These are phyloP conservation scores for Pachysolen tannophilus DNA, from an alignment of 805 yeast species.

Conservation along the genomic window DNA sequence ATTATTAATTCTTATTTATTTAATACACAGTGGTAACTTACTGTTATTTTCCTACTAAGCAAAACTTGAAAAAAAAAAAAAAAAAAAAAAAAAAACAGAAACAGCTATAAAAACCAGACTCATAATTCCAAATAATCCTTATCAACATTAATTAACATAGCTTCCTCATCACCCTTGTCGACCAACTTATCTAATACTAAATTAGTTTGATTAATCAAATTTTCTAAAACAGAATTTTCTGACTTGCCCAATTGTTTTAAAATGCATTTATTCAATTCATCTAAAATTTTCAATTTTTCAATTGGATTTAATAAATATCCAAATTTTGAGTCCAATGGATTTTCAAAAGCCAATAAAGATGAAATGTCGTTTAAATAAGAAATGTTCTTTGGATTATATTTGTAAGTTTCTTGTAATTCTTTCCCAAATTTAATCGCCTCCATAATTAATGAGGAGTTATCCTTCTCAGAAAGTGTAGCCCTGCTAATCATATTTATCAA, in stretches of 20 bases:
- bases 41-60: too few species aligned
- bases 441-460: slow-evolving; percentile 14
- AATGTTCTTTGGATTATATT: slow-evolving; percentile 23
- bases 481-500: slow-evolving; percentile 31
- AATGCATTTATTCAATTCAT: slow-evolving; percentile 31
- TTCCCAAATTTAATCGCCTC: slow-evolving; percentile 33
- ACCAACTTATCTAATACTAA: slow-evolving; percentile 25
- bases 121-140: slow-evolving; percentile 33
- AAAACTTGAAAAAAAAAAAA: slow-evolving; percentile 3
- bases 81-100: too few species aligned
- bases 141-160: slow-evolving; percentile 33
- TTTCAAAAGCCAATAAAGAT: slow-evolving; percentile 42
- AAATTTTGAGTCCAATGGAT: slow-evolving; percentile 31
- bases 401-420: slow-evolving; percentile 23
- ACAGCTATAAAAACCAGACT: too few species aligned
- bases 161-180: slow-evolving; percentile 22
- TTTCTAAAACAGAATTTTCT: slow-evolving; percentile 34
- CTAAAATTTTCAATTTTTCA: slow-evolving; percentile 30
- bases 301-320: slow-evolving; percentile 27
- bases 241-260: slow-evolving; percentile 34
- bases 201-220: slow-evolving; percentile 32
- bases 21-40: too few species aligned
- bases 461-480: slow-evolving; percentile 10
- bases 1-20: neutral
- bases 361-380: slow-evolving; percentile 37